Base-by-base conservation (phyloP, 169 alveolate species). In the Eimeria acervulina region DNA sequence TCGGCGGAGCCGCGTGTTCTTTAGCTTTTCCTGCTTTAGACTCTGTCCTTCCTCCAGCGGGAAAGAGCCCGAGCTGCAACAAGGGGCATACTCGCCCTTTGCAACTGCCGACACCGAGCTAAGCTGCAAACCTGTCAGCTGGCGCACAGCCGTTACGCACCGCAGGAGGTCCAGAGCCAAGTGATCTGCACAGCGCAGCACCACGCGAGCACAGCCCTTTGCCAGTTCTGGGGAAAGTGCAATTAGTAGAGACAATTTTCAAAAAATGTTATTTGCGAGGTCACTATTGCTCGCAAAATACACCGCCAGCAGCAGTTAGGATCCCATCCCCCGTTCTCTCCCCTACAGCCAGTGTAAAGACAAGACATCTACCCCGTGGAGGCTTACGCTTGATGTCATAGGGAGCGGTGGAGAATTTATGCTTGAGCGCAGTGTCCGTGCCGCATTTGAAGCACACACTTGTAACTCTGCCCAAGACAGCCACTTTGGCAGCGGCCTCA, bases 121-220 rank as follows among this genome's bases (percentile, higher is more conserved):
- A 8, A 84, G 61, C 23, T 84, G 74, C 33, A 84, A 40, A 21
- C 96, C 96, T 2, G 96, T 93, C 61, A 93, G 66, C 55, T 87
- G 80, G 26, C 96, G 96, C 63, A 93, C 59, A 36, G 96, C 96
- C 10, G 93, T 33, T 55, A 93, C 59, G 61, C 96, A 61, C 51
- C 96, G 96, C 55, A 93, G 87, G 12, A 93, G 93, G 72, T 93
- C 96, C 55, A 93, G 78, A 38, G 96, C 85, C 93, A 93, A 36
- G 87, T 93, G 96, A 51, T 93, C 96, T 93, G 93, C 33, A 80
- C 8, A n/a, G 12, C 47, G 52, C 44, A 80, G 42, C 52, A 38
- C 44, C 61, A 44, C 72, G 15, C 15, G 59, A 51, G 40, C 15
- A 13, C 28, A 28, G 1, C 36, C 36, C 36, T 28, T 28, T 66